Evolutionary conservation across 164 flowering plant species (phyloP).

Genomic region (Magnolia officinalis): DNA sequence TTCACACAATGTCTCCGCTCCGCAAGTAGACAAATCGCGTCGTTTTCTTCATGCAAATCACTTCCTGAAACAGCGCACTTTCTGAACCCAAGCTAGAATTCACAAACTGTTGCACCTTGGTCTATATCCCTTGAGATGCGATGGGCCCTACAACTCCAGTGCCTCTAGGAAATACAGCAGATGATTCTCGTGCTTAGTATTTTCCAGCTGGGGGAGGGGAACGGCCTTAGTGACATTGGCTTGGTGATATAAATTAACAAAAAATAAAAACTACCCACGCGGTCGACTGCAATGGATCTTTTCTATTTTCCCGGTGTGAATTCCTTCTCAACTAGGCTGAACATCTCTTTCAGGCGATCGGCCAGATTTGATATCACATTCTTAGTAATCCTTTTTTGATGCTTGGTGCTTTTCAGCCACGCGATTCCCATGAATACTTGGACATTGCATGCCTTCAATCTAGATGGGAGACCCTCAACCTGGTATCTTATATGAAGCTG

Average conservation of each 20-base stretch:
- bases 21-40: too few relatives aligned
- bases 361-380: constrained; percentile 60
- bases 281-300: background rate
- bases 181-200: too few relatives aligned
- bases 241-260: background rate
- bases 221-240: background rate
- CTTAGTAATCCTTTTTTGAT: constrained; percentile 72
- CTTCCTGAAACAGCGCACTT: too few relatives aligned
- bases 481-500: constrained; percentile 88
- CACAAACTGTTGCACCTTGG: too few relatives aligned
- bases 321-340: constrained; percentile 62
- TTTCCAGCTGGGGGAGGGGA: too few relatives aligned
- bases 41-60: too few relatives aligned
- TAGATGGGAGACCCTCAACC: constrained; percentile 62
- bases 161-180: too few relatives aligned
- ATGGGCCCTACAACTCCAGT: too few relatives aligned
- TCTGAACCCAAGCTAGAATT: too few relatives aligned
- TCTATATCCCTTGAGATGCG: too few relatives aligned
- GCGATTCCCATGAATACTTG: constrained; percentile 66
- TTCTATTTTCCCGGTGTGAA: constrained; percentile 13
- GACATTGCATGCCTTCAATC: constrained; percentile 50
- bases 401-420: constrained; percentile 78
- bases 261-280: background rate
- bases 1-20: too few relatives aligned
- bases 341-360: constrained; percentile 62